Base-by-base conservation (phyloP, 352 stramenopile species). In the Phytophthora tentaculata region DNA sequence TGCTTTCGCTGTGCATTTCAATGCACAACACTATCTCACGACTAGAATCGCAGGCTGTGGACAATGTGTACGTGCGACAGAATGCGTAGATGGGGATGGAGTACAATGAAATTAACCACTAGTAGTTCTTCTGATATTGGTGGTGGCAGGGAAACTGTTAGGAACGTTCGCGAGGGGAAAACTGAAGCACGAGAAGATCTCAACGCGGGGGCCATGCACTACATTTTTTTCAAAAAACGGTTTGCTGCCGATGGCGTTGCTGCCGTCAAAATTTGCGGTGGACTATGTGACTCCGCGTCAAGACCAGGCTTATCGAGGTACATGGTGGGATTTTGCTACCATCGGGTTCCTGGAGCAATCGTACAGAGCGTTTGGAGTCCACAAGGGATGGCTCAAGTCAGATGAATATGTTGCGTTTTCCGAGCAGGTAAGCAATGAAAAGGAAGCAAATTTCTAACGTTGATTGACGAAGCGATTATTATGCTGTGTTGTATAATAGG, bases 241-340 rank as follows among this genome's bases (percentile, higher is more conserved):
- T 52, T 70, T 83, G 23, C 19, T 92, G 23, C 84, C 84, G 6
- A 90, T 90, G 81, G 73, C 79, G 23, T 73, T 89, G 73, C 56
- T 94, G 44, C 86, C 86, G 20, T 91, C 84, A 24, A 94, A 94
- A 71, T 94, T 91, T 50, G 84, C 86, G 0, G 84, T 94, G 23
- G 68, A 91, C 65, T 90, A 87, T 62, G 84, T 94, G 19, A 94
- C 84, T 17, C 86, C 84, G 20, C 84, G 86, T 0, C 77, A 91
- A 64, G 77, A 94, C 51, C 86, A 94, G 62, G 81, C 84, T 52
- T 79, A 87, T 39, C 86, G 86, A 39, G 86, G 86, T 39, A 94
- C 84, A 3, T 94, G 86, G 68, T 94, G 86, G 86, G 86, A 94
- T 67, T 94, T 94, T 53, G 84, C 86, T 2, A 92, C 86, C 7